These are phyloP conservation scores for Lasiosphaeria miniovina DNA, from an alignment of 495 filamentous ascomycete species.

Conservation along the genomic window DNA sequence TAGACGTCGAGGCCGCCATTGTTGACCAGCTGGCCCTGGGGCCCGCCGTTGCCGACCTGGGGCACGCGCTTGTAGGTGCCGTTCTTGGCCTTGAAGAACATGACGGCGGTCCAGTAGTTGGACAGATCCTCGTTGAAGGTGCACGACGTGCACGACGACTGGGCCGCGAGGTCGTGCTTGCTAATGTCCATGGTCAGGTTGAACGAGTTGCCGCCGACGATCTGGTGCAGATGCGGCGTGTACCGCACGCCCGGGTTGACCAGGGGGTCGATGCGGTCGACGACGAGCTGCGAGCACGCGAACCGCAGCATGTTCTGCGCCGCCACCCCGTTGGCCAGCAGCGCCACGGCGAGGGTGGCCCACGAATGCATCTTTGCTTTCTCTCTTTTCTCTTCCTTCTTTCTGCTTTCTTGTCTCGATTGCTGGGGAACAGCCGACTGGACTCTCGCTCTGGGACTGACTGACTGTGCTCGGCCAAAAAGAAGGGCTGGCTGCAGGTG, in stretches of 20 bases:
- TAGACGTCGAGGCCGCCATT: conserved; percentile 56
- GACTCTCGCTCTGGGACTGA: background rate
- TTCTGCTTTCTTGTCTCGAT: conserved; percentile 2
- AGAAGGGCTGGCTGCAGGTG: conserved; percentile 4
- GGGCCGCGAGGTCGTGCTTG: conserved; percentile 46
- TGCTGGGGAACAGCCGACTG: background rate
- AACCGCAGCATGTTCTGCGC: conserved; percentile 56
- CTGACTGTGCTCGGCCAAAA: background rate
- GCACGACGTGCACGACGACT: conserved; percentile 69
- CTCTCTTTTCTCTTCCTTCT: conserved; percentile 11
- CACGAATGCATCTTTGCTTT: conserved; percentile 47
- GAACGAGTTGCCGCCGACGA: conserved; percentile 63
- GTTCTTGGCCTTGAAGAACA: conserved; percentile 69
- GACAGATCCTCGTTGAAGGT: conserved; percentile 65
- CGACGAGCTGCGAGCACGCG: conserved; percentile 55
- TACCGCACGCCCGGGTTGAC: conserved; percentile 50
- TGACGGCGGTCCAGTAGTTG: conserved; percentile 76
- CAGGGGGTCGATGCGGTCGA: conserved; percentile 51
- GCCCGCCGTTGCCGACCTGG: conserved; percentile 58
- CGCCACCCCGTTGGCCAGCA: conserved; percentile 45
- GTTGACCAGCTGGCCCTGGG: conserved; percentile 63
- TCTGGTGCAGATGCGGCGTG: conserved; percentile 52
- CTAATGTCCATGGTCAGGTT: conserved; percentile 63
- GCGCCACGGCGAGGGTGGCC: conserved; percentile 44
- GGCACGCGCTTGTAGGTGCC: conserved; percentile 66